Evolutionary conservation across 179 eudicot genomes (phyloP).

Genomic region (Spergularia azorica): DNA sequence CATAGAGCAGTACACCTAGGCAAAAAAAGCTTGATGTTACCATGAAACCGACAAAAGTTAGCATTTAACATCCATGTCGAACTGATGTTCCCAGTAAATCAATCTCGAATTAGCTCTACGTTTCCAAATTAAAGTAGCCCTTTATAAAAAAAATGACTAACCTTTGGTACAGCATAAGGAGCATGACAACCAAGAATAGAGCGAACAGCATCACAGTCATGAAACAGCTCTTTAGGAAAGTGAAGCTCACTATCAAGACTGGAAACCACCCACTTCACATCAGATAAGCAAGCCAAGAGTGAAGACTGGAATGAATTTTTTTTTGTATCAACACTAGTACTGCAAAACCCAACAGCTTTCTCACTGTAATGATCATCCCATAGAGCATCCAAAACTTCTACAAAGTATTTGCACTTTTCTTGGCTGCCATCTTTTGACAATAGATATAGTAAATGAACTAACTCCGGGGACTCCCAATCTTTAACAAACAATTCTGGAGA

Average conservation of each 20-base stretch:
- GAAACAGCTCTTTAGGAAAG: slow-evolving; percentile 61
- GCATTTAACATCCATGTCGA: background rate
- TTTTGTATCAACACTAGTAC: slow-evolving; percentile 30
- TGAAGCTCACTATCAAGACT: slow-evolving; percentile 52
- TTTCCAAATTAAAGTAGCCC: background rate
- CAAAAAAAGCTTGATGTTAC: background rate
- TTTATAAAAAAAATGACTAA: slow-evolving; percentile 25
- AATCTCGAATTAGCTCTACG: background rate
- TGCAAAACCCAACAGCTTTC: slow-evolving; percentile 47
- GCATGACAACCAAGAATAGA: slow-evolving; percentile 61
- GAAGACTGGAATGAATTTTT: slow-evolving; percentile 52
- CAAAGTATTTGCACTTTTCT: slow-evolving; percentile 45
- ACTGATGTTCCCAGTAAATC: too few species aligned
- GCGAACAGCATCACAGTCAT: slow-evolving; percentile 67
- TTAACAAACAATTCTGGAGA: slow-evolving; percentile 36
- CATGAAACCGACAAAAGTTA: background rate
- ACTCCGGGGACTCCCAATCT: slow-evolving; percentile 81
- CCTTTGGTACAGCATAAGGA: slow-evolving; percentile 77
- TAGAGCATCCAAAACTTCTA: slow-evolving; percentile 65
- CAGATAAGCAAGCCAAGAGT: slow-evolving; percentile 40
- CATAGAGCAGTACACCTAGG: too few species aligned
- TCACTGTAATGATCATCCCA: slow-evolving; percentile 66
- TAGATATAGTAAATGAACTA: slow-evolving; percentile 44
- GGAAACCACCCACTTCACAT: slow-evolving; percentile 56
- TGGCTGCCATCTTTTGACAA: slow-evolving; percentile 42